Evolutionary conservation across 805 yeast genomes (phyloP).

Genomic region (Nakazawaea siamensis): DNA sequence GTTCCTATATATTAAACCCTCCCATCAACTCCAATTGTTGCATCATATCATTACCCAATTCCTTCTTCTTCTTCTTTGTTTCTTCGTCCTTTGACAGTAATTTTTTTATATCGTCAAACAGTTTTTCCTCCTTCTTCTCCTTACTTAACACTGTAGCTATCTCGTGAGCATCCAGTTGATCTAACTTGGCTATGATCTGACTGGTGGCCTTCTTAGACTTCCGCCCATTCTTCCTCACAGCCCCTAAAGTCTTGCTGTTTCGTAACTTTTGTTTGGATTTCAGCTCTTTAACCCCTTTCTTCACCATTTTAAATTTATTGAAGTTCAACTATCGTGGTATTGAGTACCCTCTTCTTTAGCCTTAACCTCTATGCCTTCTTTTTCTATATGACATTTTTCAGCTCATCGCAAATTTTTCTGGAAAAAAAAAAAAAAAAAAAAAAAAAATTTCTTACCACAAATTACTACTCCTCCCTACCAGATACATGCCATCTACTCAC

Average conservation of each 20-base stretch:
- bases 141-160: slow-evolving; percentile 11
- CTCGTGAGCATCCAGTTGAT: slow-evolving; percentile 15
- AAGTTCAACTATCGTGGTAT: neutral
- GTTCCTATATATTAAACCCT: slow-evolving; percentile 27
- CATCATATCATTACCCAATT: slow-evolving; percentile 32
- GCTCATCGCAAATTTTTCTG: slow-evolving; percentile 3
- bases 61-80: slow-evolving; percentile 18
- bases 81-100: slow-evolving; percentile 29
- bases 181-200: slow-evolving; percentile 9
- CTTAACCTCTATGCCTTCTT: neutral
- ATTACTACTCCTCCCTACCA: neutral
- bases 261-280: no score
- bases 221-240: slow-evolving; percentile 9
- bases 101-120: slow-evolving; percentile 28
- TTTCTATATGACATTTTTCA: no score
- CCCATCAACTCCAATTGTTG: slow-evolving; percentile 40
- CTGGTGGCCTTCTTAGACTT: slow-evolving; percentile 8
- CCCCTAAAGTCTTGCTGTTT: slow-evolving; percentile 16
- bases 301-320: slow-evolving; percentile 3
- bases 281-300: neutral
- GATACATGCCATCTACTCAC: slow-evolving; percentile 79
- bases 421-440: neutral
- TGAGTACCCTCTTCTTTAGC: slow-evolving; percentile 4
- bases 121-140: slow-evolving; percentile 16
- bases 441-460: slow-evolving; percentile 2